These are phyloP conservation scores for Syzygium jambos DNA, from an alignment of 345 rosid species.

Conservation along the genomic window DNA sequence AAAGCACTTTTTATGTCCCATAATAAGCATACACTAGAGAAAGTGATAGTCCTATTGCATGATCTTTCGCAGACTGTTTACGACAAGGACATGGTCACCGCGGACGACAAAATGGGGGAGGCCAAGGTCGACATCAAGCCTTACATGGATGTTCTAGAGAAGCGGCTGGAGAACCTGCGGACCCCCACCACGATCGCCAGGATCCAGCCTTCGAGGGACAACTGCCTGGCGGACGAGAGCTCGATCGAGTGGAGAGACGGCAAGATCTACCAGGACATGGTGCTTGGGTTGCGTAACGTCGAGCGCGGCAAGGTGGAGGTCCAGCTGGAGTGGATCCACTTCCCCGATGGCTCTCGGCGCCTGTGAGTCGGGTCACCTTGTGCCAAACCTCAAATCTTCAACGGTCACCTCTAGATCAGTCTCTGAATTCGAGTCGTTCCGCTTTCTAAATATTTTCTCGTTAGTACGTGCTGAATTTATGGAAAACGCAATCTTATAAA, in stretches of 20 bases:
- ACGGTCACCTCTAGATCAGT: too few relatives aligned
- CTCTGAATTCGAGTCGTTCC: not conserved
- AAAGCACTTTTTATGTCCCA: too few relatives aligned
- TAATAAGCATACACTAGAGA: not conserved
- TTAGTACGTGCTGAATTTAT: not conserved
- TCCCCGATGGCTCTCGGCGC: conserved; percentile 6
- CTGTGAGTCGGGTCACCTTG: not conserved
- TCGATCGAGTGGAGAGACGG: conserved; percentile 30
- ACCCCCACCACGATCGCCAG: conserved; percentile 41
- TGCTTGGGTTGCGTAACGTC: conserved; percentile 43
- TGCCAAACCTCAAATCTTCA: not conserved
- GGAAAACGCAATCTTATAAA: not conserved
- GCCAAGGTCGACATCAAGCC: conserved; percentile 56
- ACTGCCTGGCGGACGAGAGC: conserved; percentile 55
- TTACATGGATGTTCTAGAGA: conserved; percentile 35
- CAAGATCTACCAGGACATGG: conserved; percentile 46
- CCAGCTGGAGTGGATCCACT: conserved; percentile 58
- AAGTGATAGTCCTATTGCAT: not conserved
- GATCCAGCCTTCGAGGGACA: conserved; percentile 30
- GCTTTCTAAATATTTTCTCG: not conserved
- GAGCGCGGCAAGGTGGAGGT: conserved; percentile 59
- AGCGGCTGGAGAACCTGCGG: conserved; percentile 41
- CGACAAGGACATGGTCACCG: conserved; percentile 63
- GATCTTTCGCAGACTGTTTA: conserved; percentile 43
- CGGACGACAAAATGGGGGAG: conserved; percentile 79